phyloP scores from a whole-genome alignment of 345 rosid genomes.

The Chamaenerion angustifolium region DNA sequence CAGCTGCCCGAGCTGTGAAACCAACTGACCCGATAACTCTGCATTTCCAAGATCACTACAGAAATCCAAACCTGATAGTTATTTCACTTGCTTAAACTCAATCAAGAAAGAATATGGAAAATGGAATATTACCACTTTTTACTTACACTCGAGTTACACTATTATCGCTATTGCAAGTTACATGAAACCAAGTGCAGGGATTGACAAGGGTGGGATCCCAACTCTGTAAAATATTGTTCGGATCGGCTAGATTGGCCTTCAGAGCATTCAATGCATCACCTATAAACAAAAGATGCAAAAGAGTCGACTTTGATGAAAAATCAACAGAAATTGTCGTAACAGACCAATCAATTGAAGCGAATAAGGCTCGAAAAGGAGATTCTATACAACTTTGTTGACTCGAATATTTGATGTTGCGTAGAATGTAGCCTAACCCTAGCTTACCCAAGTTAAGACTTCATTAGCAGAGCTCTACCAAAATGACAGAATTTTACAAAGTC shows the following conservation, averaged over 20 bases:
- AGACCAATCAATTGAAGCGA: too few relatives aligned
- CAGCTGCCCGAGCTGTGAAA: constrained; percentile 28
- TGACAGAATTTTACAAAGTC: too few relatives aligned
- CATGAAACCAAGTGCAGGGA: constrained; percentile 37
- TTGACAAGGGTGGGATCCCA: constrained; percentile 32
- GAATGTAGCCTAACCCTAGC: too few relatives aligned
- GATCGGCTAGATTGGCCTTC: constrained; percentile 18
- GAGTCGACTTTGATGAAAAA: too few relatives aligned
- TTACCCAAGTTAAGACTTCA: too few relatives aligned
- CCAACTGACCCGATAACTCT: constrained; percentile 25
- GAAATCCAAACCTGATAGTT: not conserved
- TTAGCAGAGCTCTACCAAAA: too few relatives aligned
- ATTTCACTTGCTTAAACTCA: not conserved
- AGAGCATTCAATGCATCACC: constrained; percentile 21
- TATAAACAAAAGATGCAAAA: constrained; percentile 1
- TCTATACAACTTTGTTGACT: too few relatives aligned
- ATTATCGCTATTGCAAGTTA: constrained; percentile 20
- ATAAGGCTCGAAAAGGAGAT: too few relatives aligned
- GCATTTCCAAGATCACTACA: constrained; percentile 34
- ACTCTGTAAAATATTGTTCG: constrained; percentile 20
- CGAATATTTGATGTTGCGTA: too few relatives aligned
- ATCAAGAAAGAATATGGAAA: too few relatives aligned
- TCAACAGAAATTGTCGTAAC: too few relatives aligned
- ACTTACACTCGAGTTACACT: constrained; percentile 22
- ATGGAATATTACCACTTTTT: too few relatives aligned